Base-by-base conservation (phyloP, 306 rosid genomes). In the Notholithocarpus densiflorus region DNA sequence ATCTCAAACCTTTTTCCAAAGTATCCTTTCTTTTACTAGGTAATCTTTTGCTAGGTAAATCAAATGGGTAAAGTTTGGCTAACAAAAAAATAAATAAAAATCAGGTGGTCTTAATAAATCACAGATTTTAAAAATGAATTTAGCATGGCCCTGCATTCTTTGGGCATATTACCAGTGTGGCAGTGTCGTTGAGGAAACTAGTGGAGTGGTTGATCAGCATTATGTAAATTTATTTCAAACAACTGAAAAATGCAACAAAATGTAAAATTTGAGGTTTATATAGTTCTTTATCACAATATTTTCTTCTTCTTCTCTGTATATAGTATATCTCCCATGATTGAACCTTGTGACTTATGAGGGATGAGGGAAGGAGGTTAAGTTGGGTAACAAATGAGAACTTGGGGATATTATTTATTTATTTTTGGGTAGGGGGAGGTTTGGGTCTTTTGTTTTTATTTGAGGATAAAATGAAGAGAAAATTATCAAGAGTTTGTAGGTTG, bases 191-290 rank as follows among this genome's bases (percentile, higher is more conserved):
- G 80, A 77, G 84, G 80, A 31, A 55, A 71, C 78, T 15, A 68
- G 23, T 31, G 18, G 48, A 65, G 53, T 61, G 40, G 81, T 70
- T 78, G 57, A 83, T 53, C 80, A 74, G 64, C 81, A 70, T 55
- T 40, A 13, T 56, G 31, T 72, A 59, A 18, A 31, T 56, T 68
- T 70, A 31, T 31, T 31, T 31, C 34, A 31, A 31, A 31, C 34
- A 31, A 31, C 4, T 31, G 34, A 31, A 31, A 31, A 31, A 4
- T 31, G 6, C 34, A 31, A 31, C 5, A 59, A 12, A 31, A 68
- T 68, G 61, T 59, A 52, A 31, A 31, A 31, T 68, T 57, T 51
- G 71, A 66, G 52, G 32, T 31, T 31, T 5, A 31, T 31, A 31
- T 31, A 31, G 34, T 31, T 31, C 5, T 31, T 31, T 31, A 31